A percentile compares a stretch with the other conserved stretches of the same genome.
phyloP scores from a whole-genome alignment of 441 rosid genomes.

The Erysimum cheiri region DNA sequence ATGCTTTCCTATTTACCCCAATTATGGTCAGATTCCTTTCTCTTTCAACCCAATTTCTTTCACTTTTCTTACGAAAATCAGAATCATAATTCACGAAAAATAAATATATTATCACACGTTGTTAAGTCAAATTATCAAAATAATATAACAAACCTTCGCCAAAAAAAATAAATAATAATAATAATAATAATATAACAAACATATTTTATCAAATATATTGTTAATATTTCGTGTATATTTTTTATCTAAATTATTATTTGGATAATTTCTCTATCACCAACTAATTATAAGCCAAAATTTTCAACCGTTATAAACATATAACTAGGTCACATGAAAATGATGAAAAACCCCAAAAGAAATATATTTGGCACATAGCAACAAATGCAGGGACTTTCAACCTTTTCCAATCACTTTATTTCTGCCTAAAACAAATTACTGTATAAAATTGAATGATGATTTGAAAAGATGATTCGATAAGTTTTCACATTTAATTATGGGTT shows the following conservation, averaged over 20 bases:
- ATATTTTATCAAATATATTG: too few species aligned
- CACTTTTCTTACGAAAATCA: not conserved
- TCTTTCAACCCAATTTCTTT: not conserved
- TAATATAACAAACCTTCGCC: too few species aligned
- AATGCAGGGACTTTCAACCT: not conserved
- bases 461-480: constrained; percentile 13
- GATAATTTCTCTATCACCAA: too few species aligned
- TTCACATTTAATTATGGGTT: not conserved
- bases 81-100: not conserved
- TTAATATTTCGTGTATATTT: too few species aligned
- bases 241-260: too few species aligned
- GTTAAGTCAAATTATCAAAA: too few species aligned
- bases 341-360: constrained; percentile 15
- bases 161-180: too few species aligned
- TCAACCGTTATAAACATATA: not conserved
- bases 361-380: constrained; percentile 10
- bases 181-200: too few species aligned
- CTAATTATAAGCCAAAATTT: not conserved
- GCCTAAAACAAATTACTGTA: not conserved
- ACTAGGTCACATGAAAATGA: constrained; percentile 26
- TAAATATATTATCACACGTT: too few species aligned
- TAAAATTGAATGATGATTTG: not conserved
- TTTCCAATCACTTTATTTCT: not conserved
- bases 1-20: constrained; percentile 10
- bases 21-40: constrained; percentile 15